Percentiles rank a stretch among this genome's conserved stretches.
Evolutionary conservation across 371 early-diverging fungal species (phyloP).

Genomic region (Batrachochytrium dendrobatidis): DNA sequence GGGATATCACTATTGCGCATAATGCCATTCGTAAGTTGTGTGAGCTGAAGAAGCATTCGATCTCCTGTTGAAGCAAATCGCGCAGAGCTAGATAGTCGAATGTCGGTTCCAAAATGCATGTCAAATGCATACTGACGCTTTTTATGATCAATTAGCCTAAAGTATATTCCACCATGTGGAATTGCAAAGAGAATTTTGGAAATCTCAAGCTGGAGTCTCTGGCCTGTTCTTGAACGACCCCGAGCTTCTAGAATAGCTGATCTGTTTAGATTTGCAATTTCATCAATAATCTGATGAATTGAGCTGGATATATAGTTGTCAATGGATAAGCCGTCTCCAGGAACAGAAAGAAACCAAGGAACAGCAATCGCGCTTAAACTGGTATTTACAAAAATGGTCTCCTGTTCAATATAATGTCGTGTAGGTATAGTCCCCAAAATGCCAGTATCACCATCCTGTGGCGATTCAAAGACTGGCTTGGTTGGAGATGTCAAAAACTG

Average conservation of each 20-base stretch:
- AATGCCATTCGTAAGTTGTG: constrained; percentile 46
- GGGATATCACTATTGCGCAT: constrained; percentile 28
- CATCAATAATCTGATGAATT: constrained; percentile 7
- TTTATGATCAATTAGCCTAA: constrained; percentile 35
- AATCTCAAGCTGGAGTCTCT: not conserved
- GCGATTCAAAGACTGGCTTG: not conserved
- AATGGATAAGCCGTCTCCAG: not conserved
- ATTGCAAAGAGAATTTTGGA: constrained; percentile 20
- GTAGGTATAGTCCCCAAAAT: constrained; percentile 18
- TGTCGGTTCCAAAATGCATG: constrained; percentile 49
- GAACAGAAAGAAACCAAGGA: constrained; percentile 13
- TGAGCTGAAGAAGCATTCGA: constrained; percentile 42
- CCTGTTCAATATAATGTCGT: constrained; percentile 14
- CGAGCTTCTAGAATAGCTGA: not conserved
- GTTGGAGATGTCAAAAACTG: not conserved
- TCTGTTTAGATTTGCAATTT: constrained; percentile 18
- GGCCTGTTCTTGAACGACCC: not conserved
- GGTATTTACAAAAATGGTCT: not conserved
- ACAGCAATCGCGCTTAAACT: constrained; percentile 1
- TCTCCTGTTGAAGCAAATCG: constrained; percentile 47
- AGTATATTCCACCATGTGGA: constrained; percentile 52
- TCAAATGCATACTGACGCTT: constrained; percentile 36
- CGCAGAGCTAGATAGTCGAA: constrained; percentile 37
- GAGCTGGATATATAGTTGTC: constrained; percentile 12
- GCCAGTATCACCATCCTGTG: constrained; percentile 9